Percentiles rank a stretch among this genome's conserved stretches.
Evolutionary conservation across 805 yeast genomes (phyloP).

Genomic region (Candida insectorum): DNA sequence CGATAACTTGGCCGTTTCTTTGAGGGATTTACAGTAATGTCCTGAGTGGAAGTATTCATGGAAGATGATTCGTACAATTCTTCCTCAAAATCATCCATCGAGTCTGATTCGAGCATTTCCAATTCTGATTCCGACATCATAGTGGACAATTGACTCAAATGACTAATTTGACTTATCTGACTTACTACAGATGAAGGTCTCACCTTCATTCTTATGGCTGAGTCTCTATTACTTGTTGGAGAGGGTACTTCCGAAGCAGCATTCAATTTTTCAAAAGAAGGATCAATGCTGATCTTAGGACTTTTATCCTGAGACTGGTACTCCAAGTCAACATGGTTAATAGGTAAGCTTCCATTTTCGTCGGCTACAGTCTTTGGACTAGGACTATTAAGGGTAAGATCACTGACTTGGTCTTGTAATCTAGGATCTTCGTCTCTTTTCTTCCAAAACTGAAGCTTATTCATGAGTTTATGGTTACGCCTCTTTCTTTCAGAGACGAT

Average conservation of each 20-base stretch:
- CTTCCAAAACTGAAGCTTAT: slow-evolving; percentile 40
- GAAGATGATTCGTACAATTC: slow-evolving; percentile 39
- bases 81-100: slow-evolving; percentile 34
- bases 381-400: slow-evolving; percentile 11
- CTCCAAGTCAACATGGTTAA: background rate
- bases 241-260: background rate
- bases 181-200: slow-evolving; percentile 42
- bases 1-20: slow-evolving; percentile 27
- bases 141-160: slow-evolving; percentile 38
- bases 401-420: slow-evolving; percentile 10
- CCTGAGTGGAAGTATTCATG: slow-evolving; percentile 26
- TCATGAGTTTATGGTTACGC: slow-evolving; percentile 20
- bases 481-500: slow-evolving; percentile 3
- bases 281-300: background rate
- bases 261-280: no score
- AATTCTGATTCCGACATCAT: slow-evolving; percentile 42
- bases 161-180: slow-evolving; percentile 38
- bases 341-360: slow-evolving; percentile 4
- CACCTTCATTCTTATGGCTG: background rate
- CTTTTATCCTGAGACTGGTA: background rate
- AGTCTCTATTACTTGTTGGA: background rate
- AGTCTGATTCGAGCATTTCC: slow-evolving; percentile 37
- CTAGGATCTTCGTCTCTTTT: slow-evolving; percentile 9
- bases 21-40: slow-evolving; percentile 3
- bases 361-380: slow-evolving; percentile 13